Conservation (phyloP, 202 grass and related monocot species). For the Schoenoplectus triqueter region DNA sequence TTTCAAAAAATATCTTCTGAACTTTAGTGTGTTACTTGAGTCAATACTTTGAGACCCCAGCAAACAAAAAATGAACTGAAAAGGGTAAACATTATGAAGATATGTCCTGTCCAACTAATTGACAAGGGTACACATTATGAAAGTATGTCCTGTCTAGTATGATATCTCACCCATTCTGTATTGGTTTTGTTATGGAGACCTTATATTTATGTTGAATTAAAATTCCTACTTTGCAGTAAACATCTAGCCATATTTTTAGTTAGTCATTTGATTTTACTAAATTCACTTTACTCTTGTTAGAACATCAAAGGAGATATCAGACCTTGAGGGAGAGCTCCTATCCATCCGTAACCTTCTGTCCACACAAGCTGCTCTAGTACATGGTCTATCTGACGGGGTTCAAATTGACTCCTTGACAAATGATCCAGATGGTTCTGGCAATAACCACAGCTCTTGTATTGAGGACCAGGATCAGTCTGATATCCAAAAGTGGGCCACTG, state of each 20-base stretch:
- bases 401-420: conserved; percentile 75
- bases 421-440: conserved; percentile 54
- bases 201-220: neutral
- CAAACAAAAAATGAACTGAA: conserved; percentile 2
- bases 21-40: conserved; percentile 7
- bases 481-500: conserved; percentile 89
- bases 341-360: conserved; percentile 95
- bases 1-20: neutral
- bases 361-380: conserved; percentile 81
- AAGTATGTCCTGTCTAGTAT: neutral
- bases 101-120: conserved; percentile 5
- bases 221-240: neutral
- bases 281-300: conserved; percentile 42
- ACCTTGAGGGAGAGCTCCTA: conserved; percentile 95
- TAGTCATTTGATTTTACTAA: conserved; percentile 22
- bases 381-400: conserved; percentile 81
- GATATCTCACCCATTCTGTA: neutral
- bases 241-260: neutral
- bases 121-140: neutral
- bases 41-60: neutral
- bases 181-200: neutral
- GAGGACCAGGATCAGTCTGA: conserved; percentile 84
- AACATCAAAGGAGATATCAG: conserved; percentile 98
- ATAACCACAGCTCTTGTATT: conserved; percentile 57
- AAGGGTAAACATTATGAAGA: neutral